Base-by-base conservation (phyloP, 1,284 basidiomycete species). In the Pterulicium gracile region DNA sequence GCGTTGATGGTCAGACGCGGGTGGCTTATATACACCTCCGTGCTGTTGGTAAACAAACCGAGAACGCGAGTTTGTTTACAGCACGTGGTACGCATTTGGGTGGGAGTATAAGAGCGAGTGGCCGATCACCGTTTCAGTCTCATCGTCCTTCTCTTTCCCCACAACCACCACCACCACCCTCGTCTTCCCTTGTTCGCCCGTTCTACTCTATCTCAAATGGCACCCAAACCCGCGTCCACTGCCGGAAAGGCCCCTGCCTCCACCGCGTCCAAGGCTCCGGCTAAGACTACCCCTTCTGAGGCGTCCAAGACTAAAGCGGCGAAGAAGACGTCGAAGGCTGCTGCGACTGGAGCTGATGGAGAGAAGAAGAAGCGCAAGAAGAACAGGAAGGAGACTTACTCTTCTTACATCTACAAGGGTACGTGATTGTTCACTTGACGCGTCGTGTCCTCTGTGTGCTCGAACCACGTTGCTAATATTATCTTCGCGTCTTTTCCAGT, bases 381-480 rank as follows among this genome's bases (percentile, higher is more conserved):
- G 75, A 67, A 79, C 52, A 70, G 82, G 64, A 86, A 84, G 77
- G 87, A 90, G 73, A 88, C 87, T 13, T 90, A 90, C 73, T 85
- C 85, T 23, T 87, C 86, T 4, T 92, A 91, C 75, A 90, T 92
- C 69, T 90, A 91, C 77, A 90, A 90, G 65, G 81, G 81, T 82
- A 48, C 47, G 75, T 65, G 10, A n/a, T n/a, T 35, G 39, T 47
- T 44, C 21, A 23, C 48, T 50, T 42, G 2, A 5, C 14, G 36
- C 23, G 43, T 22, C 24, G 23, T 21, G 39, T 52, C 3, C 34
- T 49, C 43, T 47, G 17, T 22, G 21, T 46, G 15, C 14, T 46
- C 39, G 36, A 36, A 35, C 18, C 20, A 46, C 45, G 34, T 42
- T 23, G 19, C n/a, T 32, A 32, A 32, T 32, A 7, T 32, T 32